Evolutionary conservation across 129 eudicot species (phyloP), one percentile per base, ranked within the genome.

Genomic region (Tanacetum coccineum): DNA sequence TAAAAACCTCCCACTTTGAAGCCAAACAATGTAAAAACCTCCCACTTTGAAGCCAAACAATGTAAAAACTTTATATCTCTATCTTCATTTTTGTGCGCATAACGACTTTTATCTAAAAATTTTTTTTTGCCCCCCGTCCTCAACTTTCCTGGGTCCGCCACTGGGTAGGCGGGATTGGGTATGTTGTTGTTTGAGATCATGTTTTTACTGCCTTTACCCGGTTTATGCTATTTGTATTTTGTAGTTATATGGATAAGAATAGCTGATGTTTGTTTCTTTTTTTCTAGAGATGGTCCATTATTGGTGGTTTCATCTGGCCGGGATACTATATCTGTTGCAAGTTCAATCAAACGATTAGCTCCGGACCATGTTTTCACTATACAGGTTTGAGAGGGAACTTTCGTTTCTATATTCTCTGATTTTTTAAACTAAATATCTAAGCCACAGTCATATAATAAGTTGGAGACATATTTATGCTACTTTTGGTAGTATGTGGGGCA

Each of bases 261-360:
- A 66, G 52, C 42, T 61, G 19, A 72, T 45, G 21, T 46, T 57
- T 19, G 58, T 62, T 58, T 67, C 9, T 26, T 46, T 15, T 3
- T 59, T 4, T 55, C 0, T 69, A 90, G 97, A 80, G 80, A 82
- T 53, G 97, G 97, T 30, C 97, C 95, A 39, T 39, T 83, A 53
- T 77, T 90, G 89, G 89, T 90, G 70, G 89, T 90, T 71, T 95
- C 97, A 65, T 90, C 95, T 55, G 97, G 97, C 45, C 81, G 82
- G 66, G 97, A 84, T 84, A 90, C 95, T 42, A 84, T 87, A 60
- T 57, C 89, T 66, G 76, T 81, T 78, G 82, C 97, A 66, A 84
- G 84, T 78, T 78, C 92, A 17, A 54, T 90, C 47, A 90, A 87
- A 71, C 82, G 74, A 74, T 81, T 90, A 80, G 95, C 90, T 71